Base-by-base conservation (phyloP, 2,329 filamentous ascomycete genomes). In the Sporothrix pseudoabietina region DNA sequence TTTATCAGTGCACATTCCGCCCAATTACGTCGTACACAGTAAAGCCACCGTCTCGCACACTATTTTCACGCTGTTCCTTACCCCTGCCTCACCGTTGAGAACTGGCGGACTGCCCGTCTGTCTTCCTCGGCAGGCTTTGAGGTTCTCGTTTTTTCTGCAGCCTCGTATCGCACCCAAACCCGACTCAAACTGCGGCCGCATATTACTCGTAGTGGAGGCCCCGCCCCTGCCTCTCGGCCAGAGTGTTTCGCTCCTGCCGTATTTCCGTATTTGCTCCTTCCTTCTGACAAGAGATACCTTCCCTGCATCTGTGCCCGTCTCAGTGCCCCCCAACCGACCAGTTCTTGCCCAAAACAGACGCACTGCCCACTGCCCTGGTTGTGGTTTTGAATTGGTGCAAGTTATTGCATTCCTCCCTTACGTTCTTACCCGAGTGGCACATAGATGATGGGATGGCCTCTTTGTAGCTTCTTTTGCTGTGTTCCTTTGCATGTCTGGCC, bases 181-280 rank as follows among this genome's bases (percentile, higher is more conserved):
- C 35, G 59, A 44, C 39, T 14, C 35, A 44, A 26, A 63, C 32
- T 35, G 16, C 59, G 22, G 10, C 19, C 10, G 22, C 10, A 63
- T 10, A 44, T 44, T 49, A n/a, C n/a, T n/a, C n/a, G n/a, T n/a
- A 4, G 2, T 49, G 65, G 44, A 19, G 65, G 65, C 65, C 52
- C 65, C 65, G 44, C 65, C 65, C 44, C 65, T 14, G 9, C 44
- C 65, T 66, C 22, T 32, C 6, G 9, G 35, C 39, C 63, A 66
- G 26, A 47, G 39, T 66, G 63, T 52, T 35, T 69, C 65, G 65
- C 30, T 69, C 65, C 47, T 69, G 65, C 65, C 65, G 65, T 54
- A 69, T 69, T 69, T n/a, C n/a, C 44, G 44, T 32, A 16, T n/a
- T 47, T 41, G 65, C 26, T 54, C 44, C 65, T 69, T 30, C 63